phyloP scores from a whole-genome alignment of 345 rosid genomes.

The Citrus sp. region DNA sequence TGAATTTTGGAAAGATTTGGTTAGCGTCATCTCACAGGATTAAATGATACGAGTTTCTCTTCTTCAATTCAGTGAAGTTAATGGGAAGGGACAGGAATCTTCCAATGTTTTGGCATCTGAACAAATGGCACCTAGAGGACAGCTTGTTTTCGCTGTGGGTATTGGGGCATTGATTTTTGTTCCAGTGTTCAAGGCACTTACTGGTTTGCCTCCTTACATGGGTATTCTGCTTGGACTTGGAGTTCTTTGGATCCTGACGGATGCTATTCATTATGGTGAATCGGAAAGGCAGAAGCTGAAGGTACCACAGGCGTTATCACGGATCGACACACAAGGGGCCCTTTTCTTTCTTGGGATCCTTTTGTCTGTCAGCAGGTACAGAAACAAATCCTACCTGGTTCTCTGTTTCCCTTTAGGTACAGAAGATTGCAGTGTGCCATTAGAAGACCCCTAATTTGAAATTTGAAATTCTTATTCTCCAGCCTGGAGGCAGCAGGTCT shows the following conservation, averaged over 20 bases:
- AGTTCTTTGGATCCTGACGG: slow-evolving; percentile 95
- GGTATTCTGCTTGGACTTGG: slow-evolving; percentile 95
- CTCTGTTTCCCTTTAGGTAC: slow-evolving; percentile 1
- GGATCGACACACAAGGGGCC: slow-evolving; percentile 90
- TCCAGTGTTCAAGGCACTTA: slow-evolving; percentile 86
- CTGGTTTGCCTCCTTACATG: slow-evolving; percentile 96
- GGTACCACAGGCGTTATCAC: slow-evolving; percentile 93
- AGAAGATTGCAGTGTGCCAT: neutral
- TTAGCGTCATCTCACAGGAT: slow-evolving; percentile 12
- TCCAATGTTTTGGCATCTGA: slow-evolving; percentile 70
- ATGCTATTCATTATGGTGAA: slow-evolving; percentile 94
- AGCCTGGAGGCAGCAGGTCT: slow-evolving; percentile 95
- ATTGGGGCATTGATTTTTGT: slow-evolving; percentile 87
- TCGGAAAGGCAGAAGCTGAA: slow-evolving; percentile 83
- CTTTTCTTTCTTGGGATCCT: slow-evolving; percentile 96
- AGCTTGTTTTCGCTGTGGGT: slow-evolving; percentile 80
- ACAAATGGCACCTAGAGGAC: slow-evolving; percentile 91
- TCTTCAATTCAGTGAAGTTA: slow-evolving; percentile 66
- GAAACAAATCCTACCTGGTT: neutral
- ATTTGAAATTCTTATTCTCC: slow-evolving; percentile 5
- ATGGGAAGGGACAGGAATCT: slow-evolving; percentile 68
- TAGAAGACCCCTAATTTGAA: neutral
- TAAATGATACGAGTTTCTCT: slow-evolving; percentile 26
- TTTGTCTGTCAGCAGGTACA: slow-evolving; percentile 84
- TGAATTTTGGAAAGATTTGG: slow-evolving; percentile 1